phyloP scores from a whole-genome alignment of 75 land plant species.

The Picea glauca region DNA sequence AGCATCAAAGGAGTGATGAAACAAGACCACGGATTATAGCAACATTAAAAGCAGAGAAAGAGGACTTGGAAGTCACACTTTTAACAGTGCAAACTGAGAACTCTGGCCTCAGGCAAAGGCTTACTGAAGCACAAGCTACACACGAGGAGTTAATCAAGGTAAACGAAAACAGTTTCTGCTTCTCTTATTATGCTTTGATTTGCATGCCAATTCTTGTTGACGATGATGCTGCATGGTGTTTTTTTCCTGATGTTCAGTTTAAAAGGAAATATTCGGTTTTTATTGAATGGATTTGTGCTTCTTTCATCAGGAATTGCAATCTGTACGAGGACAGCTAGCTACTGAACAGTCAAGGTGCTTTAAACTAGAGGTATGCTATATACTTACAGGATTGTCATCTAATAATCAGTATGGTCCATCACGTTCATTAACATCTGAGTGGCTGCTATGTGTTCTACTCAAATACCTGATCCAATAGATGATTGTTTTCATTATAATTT shows the following conservation, averaged over 20 bases:
- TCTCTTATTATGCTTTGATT: neutral
- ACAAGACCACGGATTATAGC: conserved; percentile 10
- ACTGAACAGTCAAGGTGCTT: conserved; percentile 50
- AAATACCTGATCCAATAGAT: neutral
- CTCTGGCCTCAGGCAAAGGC: conserved; percentile 33
- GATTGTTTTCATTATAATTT: neutral
- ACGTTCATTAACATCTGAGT: neutral
- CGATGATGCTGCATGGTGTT: no score
- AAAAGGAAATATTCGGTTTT: neutral
- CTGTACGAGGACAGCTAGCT: conserved; percentile 49
- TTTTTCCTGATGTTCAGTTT: neutral
- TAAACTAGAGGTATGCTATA: conserved; percentile 32
- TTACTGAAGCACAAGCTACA: conserved; percentile 46
- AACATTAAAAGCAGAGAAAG: conserved; percentile 30
- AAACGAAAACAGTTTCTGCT: neutral
- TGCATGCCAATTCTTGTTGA: no score
- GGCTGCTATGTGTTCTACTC: neutral
- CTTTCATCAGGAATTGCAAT: conserved; percentile 36
- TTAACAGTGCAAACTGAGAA: conserved; percentile 38
- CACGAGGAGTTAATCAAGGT: conserved; percentile 68
- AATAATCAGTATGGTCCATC: neutral
- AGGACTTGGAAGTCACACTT: conserved; percentile 32
- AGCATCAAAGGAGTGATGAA: conserved; percentile 5
- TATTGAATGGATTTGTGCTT: neutral
- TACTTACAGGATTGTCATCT: neutral